Percentiles rank a stretch among this genome's conserved stretches.
Conservation (phyloP, 495 filamentous ascomycete genomes). For the Podospora comata region DNA sequence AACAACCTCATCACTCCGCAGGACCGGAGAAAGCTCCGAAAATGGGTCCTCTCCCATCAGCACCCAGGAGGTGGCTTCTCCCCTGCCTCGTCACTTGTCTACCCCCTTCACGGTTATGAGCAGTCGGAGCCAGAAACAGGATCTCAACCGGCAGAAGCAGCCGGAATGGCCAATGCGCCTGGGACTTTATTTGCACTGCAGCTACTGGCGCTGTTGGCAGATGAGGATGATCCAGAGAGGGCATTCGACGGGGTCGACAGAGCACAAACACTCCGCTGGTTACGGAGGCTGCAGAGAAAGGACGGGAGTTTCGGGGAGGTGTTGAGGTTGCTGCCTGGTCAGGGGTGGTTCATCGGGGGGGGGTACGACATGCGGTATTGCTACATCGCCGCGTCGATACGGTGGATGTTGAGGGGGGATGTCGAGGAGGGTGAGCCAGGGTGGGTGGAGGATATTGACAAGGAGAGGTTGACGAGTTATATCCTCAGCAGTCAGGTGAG, state of each 20-base stretch:
- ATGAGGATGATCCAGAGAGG: slow-evolving; percentile 53
- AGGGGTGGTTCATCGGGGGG: slow-evolving; percentile 60
- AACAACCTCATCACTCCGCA: slow-evolving; percentile 32
- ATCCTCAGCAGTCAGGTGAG: slow-evolving; percentile 39
- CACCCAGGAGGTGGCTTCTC: slow-evolving; percentile 79
- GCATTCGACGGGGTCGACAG: slow-evolving; percentile 58
- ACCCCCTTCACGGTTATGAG: slow-evolving; percentile 35
- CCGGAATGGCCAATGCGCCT: slow-evolving; percentile 80
- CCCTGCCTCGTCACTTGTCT: slow-evolving; percentile 59
- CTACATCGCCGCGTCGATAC: slow-evolving; percentile 73
- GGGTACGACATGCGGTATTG: slow-evolving; percentile 84
- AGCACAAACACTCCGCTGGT: slow-evolving; percentile 64
- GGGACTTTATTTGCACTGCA: slow-evolving; percentile 86
- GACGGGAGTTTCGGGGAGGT: slow-evolving; percentile 93
- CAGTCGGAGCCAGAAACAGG: slow-evolving; percentile 33
- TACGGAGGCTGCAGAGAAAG: slow-evolving; percentile 69
- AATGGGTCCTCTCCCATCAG: slow-evolving; percentile 64
- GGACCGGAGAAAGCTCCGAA: slow-evolving; percentile 36
- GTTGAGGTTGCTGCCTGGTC: slow-evolving; percentile 47
- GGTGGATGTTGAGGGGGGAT: slow-evolving; percentile 72
- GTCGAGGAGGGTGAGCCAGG: slow-evolving; percentile 51
- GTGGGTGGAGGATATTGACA: slow-evolving; percentile 68
- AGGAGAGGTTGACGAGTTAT: slow-evolving; percentile 64
- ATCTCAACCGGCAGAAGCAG: slow-evolving; percentile 42
- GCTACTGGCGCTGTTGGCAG: slow-evolving; percentile 68